Percentiles rank a stretch among this genome's conserved stretches.
Conservation (phyloP, 2,329 filamentous ascomycete species). For the Oidium heveae region DNA sequence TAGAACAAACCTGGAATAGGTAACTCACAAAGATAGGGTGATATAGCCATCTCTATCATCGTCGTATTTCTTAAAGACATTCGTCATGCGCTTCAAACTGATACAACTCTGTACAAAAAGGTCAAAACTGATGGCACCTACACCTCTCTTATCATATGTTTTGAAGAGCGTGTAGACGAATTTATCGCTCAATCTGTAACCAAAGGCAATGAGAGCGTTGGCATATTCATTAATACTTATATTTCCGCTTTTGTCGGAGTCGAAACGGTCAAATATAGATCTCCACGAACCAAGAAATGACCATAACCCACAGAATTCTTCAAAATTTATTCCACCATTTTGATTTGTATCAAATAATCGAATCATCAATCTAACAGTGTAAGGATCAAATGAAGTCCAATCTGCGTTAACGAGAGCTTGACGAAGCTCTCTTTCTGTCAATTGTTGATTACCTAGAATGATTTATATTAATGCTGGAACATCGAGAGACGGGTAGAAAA, state of each 20-base stretch:
- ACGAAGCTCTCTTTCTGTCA: constrained; percentile 68
- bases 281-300: constrained; percentile 88
- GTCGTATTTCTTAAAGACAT: constrained; percentile 97
- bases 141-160: constrained; percentile 58
- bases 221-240: constrained; percentile 73
- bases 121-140: constrained; percentile 68
- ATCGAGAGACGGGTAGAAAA: not conserved
- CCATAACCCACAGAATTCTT: constrained; percentile 93
- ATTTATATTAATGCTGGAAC: not conserved
- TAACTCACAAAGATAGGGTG: constrained; percentile 38
- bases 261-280: constrained; percentile 82
- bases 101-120: constrained; percentile 96
- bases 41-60: constrained; percentile 89
- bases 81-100: constrained; percentile 90
- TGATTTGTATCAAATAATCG: constrained; percentile 95
- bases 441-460: constrained; percentile 41
- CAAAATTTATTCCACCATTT: constrained; percentile 70
- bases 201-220: constrained; percentile 77
- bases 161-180: constrained; percentile 72
- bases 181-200: constrained; percentile 62
- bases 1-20: not conserved
- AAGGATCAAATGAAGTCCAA: constrained; percentile 76
- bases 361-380: constrained; percentile 97
- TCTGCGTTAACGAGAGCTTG: constrained; percentile 89
- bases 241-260: constrained; percentile 62